phyloP scores from a whole-genome alignment of 1,139 yeast genomes.

The Magnusiomyces sp. region DNA sequence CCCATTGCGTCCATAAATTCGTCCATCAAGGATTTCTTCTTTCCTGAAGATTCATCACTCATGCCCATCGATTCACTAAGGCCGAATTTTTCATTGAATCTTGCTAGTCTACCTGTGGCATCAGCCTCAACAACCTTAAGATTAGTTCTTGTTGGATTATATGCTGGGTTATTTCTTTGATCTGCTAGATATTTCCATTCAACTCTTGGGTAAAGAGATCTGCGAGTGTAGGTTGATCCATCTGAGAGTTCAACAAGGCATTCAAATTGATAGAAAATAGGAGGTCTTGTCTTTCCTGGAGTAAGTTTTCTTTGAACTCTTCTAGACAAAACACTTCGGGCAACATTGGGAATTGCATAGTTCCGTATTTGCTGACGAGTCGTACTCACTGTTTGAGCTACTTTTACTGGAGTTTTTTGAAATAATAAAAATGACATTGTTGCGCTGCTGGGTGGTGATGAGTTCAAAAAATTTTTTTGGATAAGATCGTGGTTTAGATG shows the following conservation, averaged over 20 bases:
- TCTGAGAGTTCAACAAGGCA: slow-evolving; percentile 82
- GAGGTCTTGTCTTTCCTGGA: slow-evolving; percentile 83
- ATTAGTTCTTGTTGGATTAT: slow-evolving; percentile 85
- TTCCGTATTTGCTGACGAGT: slow-evolving; percentile 9
- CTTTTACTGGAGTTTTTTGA: too few relatives aligned
- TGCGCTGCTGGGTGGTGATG: too few relatives aligned
- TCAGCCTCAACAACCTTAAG: slow-evolving; percentile 66
- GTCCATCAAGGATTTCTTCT: slow-evolving; percentile 34
- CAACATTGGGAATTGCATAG: slow-evolving; percentile 15
- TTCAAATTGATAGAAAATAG: slow-evolving; percentile 83
- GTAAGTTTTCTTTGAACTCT: slow-evolving; percentile 27
- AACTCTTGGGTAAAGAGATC: slow-evolving; percentile 81
- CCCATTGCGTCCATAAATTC: slow-evolving; percentile 57
- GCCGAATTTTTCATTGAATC: slow-evolving; percentile 67
- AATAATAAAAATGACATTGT: too few relatives aligned
- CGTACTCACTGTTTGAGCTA: too few relatives aligned
- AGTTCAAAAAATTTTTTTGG: too few relatives aligned
- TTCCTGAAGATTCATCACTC: slow-evolving; percentile 16
- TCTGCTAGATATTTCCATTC: slow-evolving; percentile 82
- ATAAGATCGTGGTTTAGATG: too few relatives aligned
- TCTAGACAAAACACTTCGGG: slow-evolving; percentile 21
- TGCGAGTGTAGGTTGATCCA: slow-evolving; percentile 78
- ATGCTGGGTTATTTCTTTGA: slow-evolving; percentile 73
- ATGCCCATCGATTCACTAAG: slow-evolving; percentile 32
- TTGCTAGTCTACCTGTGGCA: slow-evolving; percentile 78